Conservation (phyloP, 345 rosid genomes). For the Combretum micranthum region DNA sequence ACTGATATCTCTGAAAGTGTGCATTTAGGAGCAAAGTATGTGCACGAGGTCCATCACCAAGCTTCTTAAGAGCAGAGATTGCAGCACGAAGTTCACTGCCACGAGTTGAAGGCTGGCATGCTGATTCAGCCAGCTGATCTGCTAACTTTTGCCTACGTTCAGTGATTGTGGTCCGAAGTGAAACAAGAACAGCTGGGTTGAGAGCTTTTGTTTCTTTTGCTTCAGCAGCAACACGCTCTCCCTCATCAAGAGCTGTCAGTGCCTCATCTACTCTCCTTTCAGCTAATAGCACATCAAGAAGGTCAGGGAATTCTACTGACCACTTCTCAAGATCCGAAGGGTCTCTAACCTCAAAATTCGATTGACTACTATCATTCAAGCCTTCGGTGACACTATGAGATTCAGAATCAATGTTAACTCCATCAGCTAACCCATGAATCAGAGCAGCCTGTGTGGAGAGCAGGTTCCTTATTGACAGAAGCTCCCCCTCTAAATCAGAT, state of each 20-base stretch:
- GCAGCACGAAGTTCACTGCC: constrained; percentile 93
- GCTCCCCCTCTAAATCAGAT: constrained; percentile 98
- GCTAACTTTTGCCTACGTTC: constrained; percentile 82
- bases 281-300: constrained; percentile 86
- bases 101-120: constrained; percentile 92
- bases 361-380: constrained; percentile 28
- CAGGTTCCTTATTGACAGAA: constrained; percentile 81
- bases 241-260: constrained; percentile 80
- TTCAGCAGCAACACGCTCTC: constrained; percentile 59
- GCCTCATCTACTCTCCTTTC: constrained; percentile 97
- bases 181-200: constrained; percentile 39
- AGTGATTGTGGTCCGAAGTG: constrained; percentile 48
- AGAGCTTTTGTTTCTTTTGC: constrained; percentile 48
- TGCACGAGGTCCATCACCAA: constrained; percentile 97
- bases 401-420: constrained; percentile 57
- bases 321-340: constrained; percentile 82
- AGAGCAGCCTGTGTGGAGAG: constrained; percentile 91
- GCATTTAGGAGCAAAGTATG: constrained; percentile 89
- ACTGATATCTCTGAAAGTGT: constrained; percentile 76
- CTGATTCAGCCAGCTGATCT: constrained; percentile 94
- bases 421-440: constrained; percentile 89
- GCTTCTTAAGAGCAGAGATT: constrained; percentile 85
- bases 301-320: constrained; percentile 82
- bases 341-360: constrained; percentile 43
- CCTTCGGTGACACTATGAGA: constrained; percentile 39